Percentiles rank a stretch among this genome's conserved stretches.
Evolutionary conservation across 1,284 basidiomycete species (phyloP).

Genomic region (Inonotus hispidus): DNA sequence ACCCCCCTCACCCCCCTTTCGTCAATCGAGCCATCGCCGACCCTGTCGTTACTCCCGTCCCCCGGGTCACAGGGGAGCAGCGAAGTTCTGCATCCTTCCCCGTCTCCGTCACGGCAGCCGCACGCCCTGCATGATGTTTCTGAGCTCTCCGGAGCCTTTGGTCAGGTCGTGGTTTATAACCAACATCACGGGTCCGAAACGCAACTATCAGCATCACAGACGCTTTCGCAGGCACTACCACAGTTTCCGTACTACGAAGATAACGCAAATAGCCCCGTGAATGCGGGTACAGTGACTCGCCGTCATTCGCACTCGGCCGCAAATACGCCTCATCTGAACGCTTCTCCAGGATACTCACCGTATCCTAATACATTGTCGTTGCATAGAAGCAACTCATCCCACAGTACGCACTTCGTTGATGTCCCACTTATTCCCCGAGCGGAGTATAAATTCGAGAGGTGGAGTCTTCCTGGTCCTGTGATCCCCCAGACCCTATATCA

Average conservation of each 20-base stretch:
- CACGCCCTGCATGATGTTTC: background rate
- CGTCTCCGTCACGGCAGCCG: background rate
- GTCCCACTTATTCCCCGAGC: constrained; percentile 23
- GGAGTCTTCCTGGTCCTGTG: constrained; percentile 35
- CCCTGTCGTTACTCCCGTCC: constrained; percentile 12
- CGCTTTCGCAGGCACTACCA: background rate
- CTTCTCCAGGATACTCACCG: background rate
- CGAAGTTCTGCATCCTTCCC: background rate
- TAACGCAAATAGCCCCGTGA: background rate
- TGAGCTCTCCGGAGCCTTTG: background rate
- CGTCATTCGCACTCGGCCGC: background rate
- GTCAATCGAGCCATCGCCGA: constrained; percentile 8
- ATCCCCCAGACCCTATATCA: constrained; percentile 64
- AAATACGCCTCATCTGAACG: background rate
- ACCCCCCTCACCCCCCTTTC: constrained; percentile 12
- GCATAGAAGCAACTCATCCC: background rate
- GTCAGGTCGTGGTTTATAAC: background rate
- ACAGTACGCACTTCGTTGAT: background rate
- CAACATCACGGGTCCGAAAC: background rate
- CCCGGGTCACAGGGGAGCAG: constrained; percentile 17
- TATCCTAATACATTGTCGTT: background rate
- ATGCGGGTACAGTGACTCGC: background rate
- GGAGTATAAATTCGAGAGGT: constrained; percentile 15
- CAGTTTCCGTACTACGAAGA: background rate
- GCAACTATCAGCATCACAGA: background rate